Evolutionary conservation across 1,284 basidiomycete species (phyloP), one percentile per base, ranked within the genome.

Genomic region (Gomphus bonarii): DNA sequence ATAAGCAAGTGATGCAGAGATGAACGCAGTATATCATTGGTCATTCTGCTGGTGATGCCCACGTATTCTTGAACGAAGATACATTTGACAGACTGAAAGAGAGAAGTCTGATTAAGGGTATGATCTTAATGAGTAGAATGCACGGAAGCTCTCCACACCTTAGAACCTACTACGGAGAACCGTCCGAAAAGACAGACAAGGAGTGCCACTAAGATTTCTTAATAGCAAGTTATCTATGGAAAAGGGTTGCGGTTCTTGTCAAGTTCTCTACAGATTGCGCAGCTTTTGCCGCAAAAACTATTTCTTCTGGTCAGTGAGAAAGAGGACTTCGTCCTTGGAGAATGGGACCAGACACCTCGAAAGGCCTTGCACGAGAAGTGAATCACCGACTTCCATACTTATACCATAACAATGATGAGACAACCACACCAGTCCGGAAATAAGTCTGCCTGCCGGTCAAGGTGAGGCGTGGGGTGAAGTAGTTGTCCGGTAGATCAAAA

Each of bases 391-490:
- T 38, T 14, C 38, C 55, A 64, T 59, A 56, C 71, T 33, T 46
- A 64, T 60, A 65, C 64, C 10, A 66, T 78, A n/a, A 64, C 67
- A 58, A 76, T 25, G 25, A 25, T 25, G 75, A 0, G 83, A 86
- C 60, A 85, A 84, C 65, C 84, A 85, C 61, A 70, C 85, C 57
- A 85, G 82, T 60, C 63, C 75, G 12, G 73, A 74, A 53, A 75
- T 69, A 69, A 73, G 74, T 9, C 63, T 84, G 59, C 65, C 70
- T 3, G 76, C 73, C 0, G 82, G 82, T 1, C 65, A 78, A 61
- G 79, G 79, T 10, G 83, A 85, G 64, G 72, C 76, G 42, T 85
- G 83, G 82, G 82, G 72, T 1, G 70, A 76, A 58, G 73, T 79
- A 22, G 71, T 76, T 3, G 67, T 68, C 8, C 4, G 25, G 25